Evolutionary conservation across 305 asterid genomes (phyloP), one percentile per base, ranked within the genome.

Genomic region (Withania somnifera): DNA sequence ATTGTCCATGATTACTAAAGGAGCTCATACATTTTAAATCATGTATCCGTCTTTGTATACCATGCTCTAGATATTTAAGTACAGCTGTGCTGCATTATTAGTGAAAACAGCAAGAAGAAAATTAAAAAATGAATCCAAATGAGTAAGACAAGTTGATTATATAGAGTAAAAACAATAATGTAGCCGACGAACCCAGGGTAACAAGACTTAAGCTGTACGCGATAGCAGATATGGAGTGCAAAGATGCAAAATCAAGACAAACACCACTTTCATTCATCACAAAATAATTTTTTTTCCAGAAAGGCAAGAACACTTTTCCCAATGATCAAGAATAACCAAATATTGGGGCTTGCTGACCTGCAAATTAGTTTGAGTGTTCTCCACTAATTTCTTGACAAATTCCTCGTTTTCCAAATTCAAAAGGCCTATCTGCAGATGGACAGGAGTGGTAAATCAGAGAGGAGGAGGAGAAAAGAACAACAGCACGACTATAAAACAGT

Each of bases 401-500:
- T 92, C 97, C 89, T 96, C 99, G 86, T 93, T 93, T 88, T 96
- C 99, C 93, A 96, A 86, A 87, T 94, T 96, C 86, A 96, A 80
- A 14, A 96, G 88, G 63, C 99, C 99, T 88, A 93, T 91, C 99
- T 96, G 86, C 75, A 91, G 76, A 79, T n/a, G 61, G 28, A 83
- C 78, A 71, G 38, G 14, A 1, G 20, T 42, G 57, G 38, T 71
- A 42, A 45, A 24, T 24, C 38, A 15, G 38, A 24, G 57, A 42
- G 20, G 6, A 68, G 75, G 85, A 36, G 60, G 80, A 83, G 54
- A 53, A 24, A 77, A 75, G n/a, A n/a, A n/a, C 66, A 67, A 83
- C 64, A 50, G 79, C 73, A 67, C 22, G 26, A 69, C 30, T 14
- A 68, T 67, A 82, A 79, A 78, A 56, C 9, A 45, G 57, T 3